Evolutionary conservation across 257 asterid genomes (phyloP), one percentile per base, ranked within the genome.

Genomic region (Solanum lycopersicoides): DNA sequence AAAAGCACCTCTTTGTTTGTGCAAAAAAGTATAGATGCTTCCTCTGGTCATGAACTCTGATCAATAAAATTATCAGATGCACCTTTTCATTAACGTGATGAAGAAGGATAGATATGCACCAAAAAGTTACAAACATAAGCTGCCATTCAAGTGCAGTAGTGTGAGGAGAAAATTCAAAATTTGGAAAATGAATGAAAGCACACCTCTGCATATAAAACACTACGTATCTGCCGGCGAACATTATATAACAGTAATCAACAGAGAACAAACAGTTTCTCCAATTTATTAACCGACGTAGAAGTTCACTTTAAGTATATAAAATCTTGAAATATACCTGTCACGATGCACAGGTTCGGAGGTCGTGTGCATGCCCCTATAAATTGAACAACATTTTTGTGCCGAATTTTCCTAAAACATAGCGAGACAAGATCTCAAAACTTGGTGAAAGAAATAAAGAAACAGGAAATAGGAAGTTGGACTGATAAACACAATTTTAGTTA

Each of bases 371-470:
- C 94, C n/a, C 94, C 92, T 44, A 92, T 82, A 83, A 92, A 92
- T 71, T 92, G 94, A 72, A 92, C 94, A 44, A 92, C 94, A 92
- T 92, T 88, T 91, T 92, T 92, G 87, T 92, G 94, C 83, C 94
- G 89, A 71, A 92, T 89, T 90, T 90, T 92, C 87, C 94, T 92
- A 87, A 83, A 86, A 60, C 69, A 72, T 44, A 10, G 14, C 50
- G 16, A 72, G 77, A 60, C 23, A 65, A 32, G 15, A 72, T 30
- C 63, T 21, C 82, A 75, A 44, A 69, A 39, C 3, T 30, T 56
- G 42, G 12, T 74, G 23, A 42, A 69, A 84, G 25, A 21, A 88
- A 32, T 23, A 25, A 59, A 84, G 25, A 21, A 88, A 32, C 44
- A 85, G 45, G 25, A 72, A 72, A 72, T 20, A 32, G 50, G 56